Evolutionary conservation across 148 eudicot genomes (phyloP), one percentile per base, ranked within the genome.

Genomic region (Nepenthes gracilis): DNA sequence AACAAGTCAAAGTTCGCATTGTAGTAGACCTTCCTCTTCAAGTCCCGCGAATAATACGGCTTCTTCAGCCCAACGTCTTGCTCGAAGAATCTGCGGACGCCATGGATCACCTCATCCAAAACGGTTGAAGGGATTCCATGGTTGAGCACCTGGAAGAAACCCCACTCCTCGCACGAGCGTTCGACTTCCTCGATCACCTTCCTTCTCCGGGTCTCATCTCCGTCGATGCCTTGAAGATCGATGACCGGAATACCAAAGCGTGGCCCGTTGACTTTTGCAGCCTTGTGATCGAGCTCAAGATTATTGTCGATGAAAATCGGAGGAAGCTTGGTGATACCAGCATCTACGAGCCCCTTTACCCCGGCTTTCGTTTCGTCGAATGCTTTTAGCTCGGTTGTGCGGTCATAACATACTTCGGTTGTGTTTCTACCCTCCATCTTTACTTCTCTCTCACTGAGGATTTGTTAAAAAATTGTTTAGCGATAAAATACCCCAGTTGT

Each of bases 131-230:
- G 59, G 4, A 67, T 52, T 35, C 66, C 65, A 37, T 71, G 75
- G 57, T 65, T 65, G 9, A 71, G 35, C 51, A 71, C 70, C 61
- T 71, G 75, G 53, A 70, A 70, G 38, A 51, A 52, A 0, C 73
- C 67, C 73, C 73, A 69, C 9, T 38, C 47, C 34, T 38, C 57
- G 47, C 53, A 50, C 5, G 64, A 57, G 14, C 43, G 35, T 5
- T 2, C 2, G 9, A 70, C 37, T 35, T 59, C 56, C 47, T 65
- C 60, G 4, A 71, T 53, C 5, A 70, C 50, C 45, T 52, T 59
- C 33, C 35, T 10, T 14, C 68, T 56, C 67, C 36, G 15, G 9
- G 43, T 40, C 8, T 4, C 54, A 50, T 50, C 13, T 2, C 12
- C 54, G 23, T 50, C 12, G 11, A 50, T 12, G 3, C 23, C 54